phyloP scores from a whole-genome alignment of 176 grass and related monocot genomes.

The Aegilops sharonensis region DNA sequence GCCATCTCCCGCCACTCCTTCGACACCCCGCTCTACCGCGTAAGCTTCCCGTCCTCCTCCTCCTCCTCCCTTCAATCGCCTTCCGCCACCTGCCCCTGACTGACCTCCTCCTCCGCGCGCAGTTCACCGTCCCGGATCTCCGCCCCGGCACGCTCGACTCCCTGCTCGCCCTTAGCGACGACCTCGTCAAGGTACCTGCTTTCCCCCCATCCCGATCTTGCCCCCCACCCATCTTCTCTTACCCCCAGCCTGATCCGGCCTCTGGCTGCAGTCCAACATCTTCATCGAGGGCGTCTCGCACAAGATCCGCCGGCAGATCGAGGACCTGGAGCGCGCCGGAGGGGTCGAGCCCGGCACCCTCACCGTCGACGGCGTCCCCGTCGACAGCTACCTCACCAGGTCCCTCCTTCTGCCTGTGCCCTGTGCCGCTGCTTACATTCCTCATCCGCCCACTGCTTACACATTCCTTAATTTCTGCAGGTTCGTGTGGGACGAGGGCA shows the following conservation, averaged over 20 bases:
- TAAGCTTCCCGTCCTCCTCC: background rate
- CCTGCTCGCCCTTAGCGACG: conserved; percentile 94
- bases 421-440: background rate
- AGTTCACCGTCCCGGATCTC: conserved; percentile 85
- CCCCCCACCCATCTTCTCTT: background rate
- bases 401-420: background rate
- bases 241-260: too few species aligned
- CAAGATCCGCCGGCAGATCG: conserved; percentile 97
- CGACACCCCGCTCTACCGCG: conserved; percentile 92
- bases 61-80: background rate
- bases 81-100: background rate
- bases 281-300: conserved; percentile 91
- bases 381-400: conserved; percentile 93
- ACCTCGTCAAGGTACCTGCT: conserved; percentile 69
- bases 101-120: background rate
- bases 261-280: conserved; percentile 61
- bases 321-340: conserved; percentile 77
- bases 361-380: conserved; percentile 92
- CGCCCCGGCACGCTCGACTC: conserved; percentile 93
- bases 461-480: too few species aligned
- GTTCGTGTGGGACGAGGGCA: conserved; percentile 98
- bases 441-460: too few species aligned
- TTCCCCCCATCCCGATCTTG: background rate
- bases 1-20: conserved; percentile 80
- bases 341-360: conserved; percentile 50